Evolutionary conservation across 345 rosid species (phyloP).

Genomic region (Eucalyptus brandiana): DNA sequence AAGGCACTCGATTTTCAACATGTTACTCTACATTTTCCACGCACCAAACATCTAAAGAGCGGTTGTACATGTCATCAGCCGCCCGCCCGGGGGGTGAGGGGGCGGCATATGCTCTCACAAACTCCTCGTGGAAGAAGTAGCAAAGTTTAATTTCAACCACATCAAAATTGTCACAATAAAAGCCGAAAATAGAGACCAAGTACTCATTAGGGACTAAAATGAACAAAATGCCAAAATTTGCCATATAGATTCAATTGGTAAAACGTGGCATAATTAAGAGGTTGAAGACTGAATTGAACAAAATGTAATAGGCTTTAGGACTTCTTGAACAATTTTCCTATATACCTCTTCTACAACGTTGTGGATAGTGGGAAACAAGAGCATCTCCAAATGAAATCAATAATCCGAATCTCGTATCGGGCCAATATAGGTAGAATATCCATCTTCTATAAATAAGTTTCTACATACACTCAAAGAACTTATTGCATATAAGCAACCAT

Average conservation of each 20-base stretch:
- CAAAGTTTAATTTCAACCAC: too few species aligned
- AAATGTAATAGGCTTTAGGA: too few species aligned
- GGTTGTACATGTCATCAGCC: neutral
- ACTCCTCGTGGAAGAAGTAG: too few species aligned
- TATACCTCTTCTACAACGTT: neutral
- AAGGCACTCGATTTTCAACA: neutral
- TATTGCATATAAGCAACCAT: neutral
- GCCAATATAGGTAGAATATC: neutral
- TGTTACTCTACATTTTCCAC: neutral
- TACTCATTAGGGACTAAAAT: neutral
- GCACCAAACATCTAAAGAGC: neutral
- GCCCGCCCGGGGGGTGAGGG: rapidly evolving
- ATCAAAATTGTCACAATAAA: neutral
- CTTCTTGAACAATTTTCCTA: rapidly evolving
- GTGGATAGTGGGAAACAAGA: neutral
- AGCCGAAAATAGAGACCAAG: neutral
- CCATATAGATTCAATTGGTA: rapidly evolving
- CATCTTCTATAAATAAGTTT: neutral
- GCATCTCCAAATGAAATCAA: neutral
- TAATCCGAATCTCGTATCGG: rapidly evolving
- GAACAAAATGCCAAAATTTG: neutral
- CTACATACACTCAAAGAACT: neutral
- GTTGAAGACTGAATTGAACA: rapidly evolving
- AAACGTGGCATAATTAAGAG: rapidly evolving
- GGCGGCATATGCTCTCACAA: neutral